Evolutionary conservation across 352 stramenopile genomes (phyloP), one percentile per base, ranked within the genome.

Genomic region (Phytophthora foliorum): DNA sequence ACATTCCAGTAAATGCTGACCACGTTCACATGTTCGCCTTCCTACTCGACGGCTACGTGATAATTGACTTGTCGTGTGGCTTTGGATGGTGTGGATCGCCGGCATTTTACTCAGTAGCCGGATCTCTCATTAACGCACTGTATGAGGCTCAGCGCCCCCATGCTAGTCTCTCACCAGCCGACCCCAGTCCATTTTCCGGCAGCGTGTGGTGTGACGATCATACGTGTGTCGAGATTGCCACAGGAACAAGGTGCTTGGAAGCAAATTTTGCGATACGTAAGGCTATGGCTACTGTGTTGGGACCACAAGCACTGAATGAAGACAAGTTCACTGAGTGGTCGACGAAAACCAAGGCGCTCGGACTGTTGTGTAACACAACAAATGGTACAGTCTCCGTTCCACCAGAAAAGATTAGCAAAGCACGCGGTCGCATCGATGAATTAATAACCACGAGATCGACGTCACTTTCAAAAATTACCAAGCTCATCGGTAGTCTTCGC

Each of bases 301-400:
- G 27, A 14, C 38, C 58, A 8, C 11, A 16, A 6, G 34, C 25
- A 4, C 22, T 65, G 3, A 57, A 57, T n/a, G 48, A 66, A 21
- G 25, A 65, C 6, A 52, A 52, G n/a, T 65, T 66, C 14, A 66
- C 58, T n/a, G 2, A n/a, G 27, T 66, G 58, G 58, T 48, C 48
- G 14, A 59, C 58, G 2, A 34, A 5, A 0, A 25, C 9, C 8
- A 66, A 59, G 19, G 14, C 25, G 2, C 48, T 66, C 6, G 48
- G 49, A 2, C 39, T 67, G 3, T 13, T 67, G 16, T 67, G 50
- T 13, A 14, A 60, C 27, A 60, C 59, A 32, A 4, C 7, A 7
- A 0, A 14, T 5, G 49, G 49, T 4, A 67, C 59, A 9, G 48
- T 67, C 4, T 53, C 58, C 2, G 34, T 67, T 6, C 49, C 59